Evolutionary conservation across 257 asterid genomes (phyloP).

Genomic region (Solanum etuberosum): DNA sequence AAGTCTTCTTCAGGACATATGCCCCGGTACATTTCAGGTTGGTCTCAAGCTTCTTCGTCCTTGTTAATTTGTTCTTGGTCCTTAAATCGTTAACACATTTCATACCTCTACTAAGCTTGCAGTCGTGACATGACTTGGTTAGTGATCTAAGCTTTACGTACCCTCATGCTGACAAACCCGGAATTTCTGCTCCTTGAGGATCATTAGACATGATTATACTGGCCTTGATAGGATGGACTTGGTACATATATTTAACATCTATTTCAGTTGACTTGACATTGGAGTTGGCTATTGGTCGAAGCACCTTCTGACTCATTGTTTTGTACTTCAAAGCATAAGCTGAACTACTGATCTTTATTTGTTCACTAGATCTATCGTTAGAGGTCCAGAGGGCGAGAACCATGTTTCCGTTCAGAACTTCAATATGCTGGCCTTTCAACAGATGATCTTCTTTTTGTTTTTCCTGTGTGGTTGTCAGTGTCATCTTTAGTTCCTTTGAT

Average conservation of each 20-base stretch:
- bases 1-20: conserved; percentile 72
- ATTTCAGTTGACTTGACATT: not conserved
- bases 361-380: not conserved
- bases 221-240: not conserved
- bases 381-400: not conserved
- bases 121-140: not conserved
- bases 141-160: not conserved
- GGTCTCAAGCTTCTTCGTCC: not conserved
- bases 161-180: not conserved
- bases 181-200: not conserved
- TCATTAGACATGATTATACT: not conserved
- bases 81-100: not conserved
- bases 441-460: not conserved
- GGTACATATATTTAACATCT: not conserved
- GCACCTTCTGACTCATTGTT: not conserved
- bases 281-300: not conserved
- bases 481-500: not conserved
- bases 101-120: not conserved
- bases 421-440: not conserved
- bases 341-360: not conserved
- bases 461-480: not conserved
- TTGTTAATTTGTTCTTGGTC: not conserved
- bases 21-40: conserved; percentile 94
- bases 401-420: not conserved
- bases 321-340: not conserved